Evolutionary conservation across 2,329 filamentous ascomycete genomes (phyloP), one percentile per base, ranked within the genome.

Genomic region (Calycina marina): DNA sequence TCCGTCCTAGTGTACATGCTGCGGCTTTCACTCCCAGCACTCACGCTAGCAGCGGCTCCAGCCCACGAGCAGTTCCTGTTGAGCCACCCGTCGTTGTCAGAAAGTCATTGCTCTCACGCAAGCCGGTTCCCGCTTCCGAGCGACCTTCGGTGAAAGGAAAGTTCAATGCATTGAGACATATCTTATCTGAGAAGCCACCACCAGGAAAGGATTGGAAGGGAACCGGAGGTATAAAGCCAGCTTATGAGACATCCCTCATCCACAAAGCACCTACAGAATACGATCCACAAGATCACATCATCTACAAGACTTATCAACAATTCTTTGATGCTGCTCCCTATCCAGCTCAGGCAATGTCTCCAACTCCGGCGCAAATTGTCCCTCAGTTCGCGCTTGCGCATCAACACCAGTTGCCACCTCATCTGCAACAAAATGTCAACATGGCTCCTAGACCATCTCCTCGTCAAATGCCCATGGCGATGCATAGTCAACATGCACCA

Each of bases 1-100:
- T 94, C 58, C 76, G 79, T 42, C 90, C 88, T 12, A 92, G 78
- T 47, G 76, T 82, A 4, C 78, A 78, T 40, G 85, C 86, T 0
- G 69, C 71, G 27, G 66, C 77, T 2, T 96, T 98, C 57, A 88
- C 76, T 44, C 88, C 81, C 4, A 81, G 59, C 30, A 58, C 55
- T 27, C 54, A 61, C 28, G 59, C 61, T 27, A 82, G 77, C 50
- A 65, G 70, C 28, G 66, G 71, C 20, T 83, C 81, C 3, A 92
- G 80, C 49, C 82, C 84, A 17, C 67, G 69, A 18, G 72, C 77
- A 61, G 55, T 52, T 49, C 39, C 39, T 39, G 54, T 40, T 49
- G 36, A 55, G n/a, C 34, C 56, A n/a, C 47, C 48, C n/a, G 39
- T 55, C 15, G 48, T 58, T 4, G 56, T 59, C 14, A 47, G 54